Evolutionary conservation across 176 grass and related monocot species (phyloP).

Genomic region (Puccinellia tenuiflora): DNA sequence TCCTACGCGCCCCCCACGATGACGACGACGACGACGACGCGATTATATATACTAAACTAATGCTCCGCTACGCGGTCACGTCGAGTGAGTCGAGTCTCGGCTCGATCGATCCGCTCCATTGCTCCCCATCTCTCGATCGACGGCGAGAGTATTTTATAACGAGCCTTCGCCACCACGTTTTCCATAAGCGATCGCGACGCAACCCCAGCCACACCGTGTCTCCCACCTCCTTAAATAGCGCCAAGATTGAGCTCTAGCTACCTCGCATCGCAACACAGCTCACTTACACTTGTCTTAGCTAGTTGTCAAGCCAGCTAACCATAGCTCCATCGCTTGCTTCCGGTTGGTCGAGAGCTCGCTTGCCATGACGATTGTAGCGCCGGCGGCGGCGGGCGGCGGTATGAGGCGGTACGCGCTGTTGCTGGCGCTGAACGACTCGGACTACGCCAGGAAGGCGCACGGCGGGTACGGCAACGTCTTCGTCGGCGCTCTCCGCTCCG

Average conservation of each 20-base stretch:
- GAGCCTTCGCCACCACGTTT: neutral
- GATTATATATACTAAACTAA: neutral
- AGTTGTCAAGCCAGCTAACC: neutral
- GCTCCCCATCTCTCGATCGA: neutral
- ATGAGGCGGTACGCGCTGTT: conserved; percentile 41
- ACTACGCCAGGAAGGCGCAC: conserved; percentile 43
- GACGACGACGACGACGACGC: neutral
- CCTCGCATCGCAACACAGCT: neutral
- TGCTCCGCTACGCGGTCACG: neutral
- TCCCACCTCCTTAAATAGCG: neutral
- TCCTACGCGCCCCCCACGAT: neutral
- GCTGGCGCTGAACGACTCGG: conserved; percentile 43
- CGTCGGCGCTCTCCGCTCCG: conserved; percentile 22
- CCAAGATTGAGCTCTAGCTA: neutral
- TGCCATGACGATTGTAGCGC: neutral
- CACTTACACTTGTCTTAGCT: neutral
- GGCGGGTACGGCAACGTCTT: conserved; percentile 55
- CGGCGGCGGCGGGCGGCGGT: neutral
- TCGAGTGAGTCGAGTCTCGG: neutral
- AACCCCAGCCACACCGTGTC: neutral
- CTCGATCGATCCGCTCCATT: neutral
- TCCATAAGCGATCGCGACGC: neutral
- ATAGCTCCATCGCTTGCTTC: neutral
- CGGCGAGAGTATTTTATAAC: neutral
- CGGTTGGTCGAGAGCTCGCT: neutral